Percentiles rank a stretch among this genome's conserved stretches.
Evolutionary conservation across 208 protist species (phyloP).

Genomic region (Acanthamoeba sp.): DNA sequence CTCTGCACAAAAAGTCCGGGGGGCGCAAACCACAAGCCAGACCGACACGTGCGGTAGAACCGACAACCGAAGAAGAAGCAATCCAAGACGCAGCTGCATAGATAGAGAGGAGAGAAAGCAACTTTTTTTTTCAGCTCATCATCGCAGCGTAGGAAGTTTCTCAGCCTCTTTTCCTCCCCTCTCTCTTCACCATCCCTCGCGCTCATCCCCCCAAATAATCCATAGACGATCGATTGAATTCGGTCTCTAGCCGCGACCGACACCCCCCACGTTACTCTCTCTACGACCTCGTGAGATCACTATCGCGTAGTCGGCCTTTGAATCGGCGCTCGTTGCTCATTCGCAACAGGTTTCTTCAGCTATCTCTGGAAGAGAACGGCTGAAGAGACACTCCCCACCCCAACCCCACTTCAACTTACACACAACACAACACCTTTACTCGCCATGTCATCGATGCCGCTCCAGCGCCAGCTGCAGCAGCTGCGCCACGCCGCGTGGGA

Average conservation of each 20-base stretch:
- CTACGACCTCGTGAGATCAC: background rate
- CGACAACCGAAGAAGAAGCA: background rate
- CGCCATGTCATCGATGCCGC: background rate
- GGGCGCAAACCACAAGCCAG: too few species aligned
- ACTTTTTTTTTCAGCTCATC: background rate
- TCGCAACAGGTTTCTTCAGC: slow-evolving; percentile 48
- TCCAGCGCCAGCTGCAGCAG: slow-evolving; percentile 4
- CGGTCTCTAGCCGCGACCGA: background rate
- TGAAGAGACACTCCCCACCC: slow-evolving; percentile 19
- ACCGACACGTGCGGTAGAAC: too few species aligned
- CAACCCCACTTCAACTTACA: background rate
- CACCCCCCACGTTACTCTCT: background rate
- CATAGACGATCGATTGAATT: slow-evolving; percentile 10
- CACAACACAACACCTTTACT: background rate
- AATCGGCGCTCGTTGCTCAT: slow-evolving; percentile 36
- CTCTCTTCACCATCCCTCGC: too few species aligned
- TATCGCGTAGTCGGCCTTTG: background rate
- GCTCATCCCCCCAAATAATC: too few species aligned
- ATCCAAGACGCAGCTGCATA: too few species aligned
- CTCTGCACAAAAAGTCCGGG: too few species aligned
- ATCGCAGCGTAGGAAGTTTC: too few species aligned
- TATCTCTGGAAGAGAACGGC: slow-evolving; percentile 14
- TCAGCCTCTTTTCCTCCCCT: too few species aligned
- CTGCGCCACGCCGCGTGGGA: slow-evolving; percentile 22
- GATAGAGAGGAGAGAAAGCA: background rate